Conservation (phyloP, 768 basidiomycete genomes). For the Russula abietina region DNA sequence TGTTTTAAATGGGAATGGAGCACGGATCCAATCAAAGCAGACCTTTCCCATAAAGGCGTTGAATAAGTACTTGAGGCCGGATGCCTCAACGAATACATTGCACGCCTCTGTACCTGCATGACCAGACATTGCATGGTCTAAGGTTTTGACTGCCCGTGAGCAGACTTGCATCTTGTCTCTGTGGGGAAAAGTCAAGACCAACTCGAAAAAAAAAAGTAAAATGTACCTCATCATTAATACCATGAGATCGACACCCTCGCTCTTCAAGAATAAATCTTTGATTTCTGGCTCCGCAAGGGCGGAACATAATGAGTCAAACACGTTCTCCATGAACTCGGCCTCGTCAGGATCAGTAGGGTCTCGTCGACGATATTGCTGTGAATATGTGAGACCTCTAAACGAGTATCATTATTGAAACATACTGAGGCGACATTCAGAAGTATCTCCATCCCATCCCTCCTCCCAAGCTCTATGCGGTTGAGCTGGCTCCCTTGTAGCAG, state of each 20-base stretch:
- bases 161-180: conserved; percentile 81
- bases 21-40: conserved; percentile 19
- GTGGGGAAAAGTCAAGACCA: conserved; percentile 16
- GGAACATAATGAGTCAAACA: conserved; percentile 88
- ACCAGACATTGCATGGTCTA: conserved; percentile 88
- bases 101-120: conserved; percentile 62
- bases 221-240: conserved; percentile 94
- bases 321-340: conserved; percentile 95
- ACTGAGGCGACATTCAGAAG: conserved; percentile 77
- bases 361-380: conserved; percentile 77
- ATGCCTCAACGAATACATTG: conserved; percentile 78
- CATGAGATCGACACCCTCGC: conserved; percentile 96
- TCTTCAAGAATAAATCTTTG: conserved; percentile 77
- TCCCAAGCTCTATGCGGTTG: conserved; percentile 64
- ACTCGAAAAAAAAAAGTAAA: background rate
- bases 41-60: conserved; percentile 94
- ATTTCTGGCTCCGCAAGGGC: conserved; percentile 69
- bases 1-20: conserved; percentile 13
- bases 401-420: conserved; percentile 30
- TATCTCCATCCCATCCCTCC: conserved; percentile 72
- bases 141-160: conserved; percentile 80
- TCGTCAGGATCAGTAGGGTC: conserved; percentile 88
- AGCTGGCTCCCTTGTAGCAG: conserved; percentile 67
- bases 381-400: conserved; percentile 17
- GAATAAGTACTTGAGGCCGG: conserved; percentile 87